These are phyloP conservation scores for Talaromyces sp. DNA, from an alignment of 2,329 filamentous ascomycete species.

Conservation along the genomic window DNA sequence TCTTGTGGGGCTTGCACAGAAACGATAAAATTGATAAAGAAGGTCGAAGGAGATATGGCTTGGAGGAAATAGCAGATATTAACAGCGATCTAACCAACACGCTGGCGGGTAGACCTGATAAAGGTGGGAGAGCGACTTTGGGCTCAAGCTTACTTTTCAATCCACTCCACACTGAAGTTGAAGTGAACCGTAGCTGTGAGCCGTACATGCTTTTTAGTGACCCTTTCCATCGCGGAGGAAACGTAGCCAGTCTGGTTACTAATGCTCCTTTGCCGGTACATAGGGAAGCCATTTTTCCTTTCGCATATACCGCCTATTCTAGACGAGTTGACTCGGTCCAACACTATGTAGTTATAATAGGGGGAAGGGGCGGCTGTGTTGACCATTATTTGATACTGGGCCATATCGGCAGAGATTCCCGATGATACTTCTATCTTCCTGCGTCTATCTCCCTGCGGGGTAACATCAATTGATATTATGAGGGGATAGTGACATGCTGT, in stretches of 20 bases:
- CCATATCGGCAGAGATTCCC: not conserved
- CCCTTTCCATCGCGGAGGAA: not conserved
- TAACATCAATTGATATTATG: not conserved
- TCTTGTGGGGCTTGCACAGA: not conserved
- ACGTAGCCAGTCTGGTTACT: not conserved
- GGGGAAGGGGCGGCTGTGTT: not conserved
- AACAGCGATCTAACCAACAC: not conserved
- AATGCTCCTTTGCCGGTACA: not conserved
- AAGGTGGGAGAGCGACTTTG: not conserved
- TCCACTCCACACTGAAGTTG: not conserved
- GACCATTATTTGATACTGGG: not conserved
- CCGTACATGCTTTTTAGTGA: not conserved
- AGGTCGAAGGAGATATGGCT: not conserved
- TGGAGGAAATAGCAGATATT: not conserved
- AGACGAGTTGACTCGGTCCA: not conserved
- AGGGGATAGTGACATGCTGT: not conserved
- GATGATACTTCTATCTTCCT: not conserved
- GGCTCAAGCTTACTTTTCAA: not conserved
- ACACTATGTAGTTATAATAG: not conserved
- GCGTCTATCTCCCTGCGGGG: not conserved
- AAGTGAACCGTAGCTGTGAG: not conserved
- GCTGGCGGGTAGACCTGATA: not conserved
- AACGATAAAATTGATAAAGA: not conserved
- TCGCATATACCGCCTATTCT: not conserved
- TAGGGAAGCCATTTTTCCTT: not conserved